These are phyloP conservation scores for Dalbergia oliveri DNA, from an alignment of 306 rosid genomes.

Conservation along the genomic window DNA sequence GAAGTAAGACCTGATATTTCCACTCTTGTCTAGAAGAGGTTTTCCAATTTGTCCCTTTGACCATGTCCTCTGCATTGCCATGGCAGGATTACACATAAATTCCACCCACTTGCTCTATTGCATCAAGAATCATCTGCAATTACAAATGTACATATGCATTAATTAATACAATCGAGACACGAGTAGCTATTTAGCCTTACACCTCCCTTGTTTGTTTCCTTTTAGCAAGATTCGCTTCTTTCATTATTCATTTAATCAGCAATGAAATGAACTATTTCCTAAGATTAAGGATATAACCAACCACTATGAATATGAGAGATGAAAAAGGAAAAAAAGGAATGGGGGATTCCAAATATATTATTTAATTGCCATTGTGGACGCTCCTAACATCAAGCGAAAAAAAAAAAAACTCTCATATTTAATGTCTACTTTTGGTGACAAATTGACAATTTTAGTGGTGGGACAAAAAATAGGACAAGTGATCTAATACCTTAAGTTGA, in stretches of 20 bases:
- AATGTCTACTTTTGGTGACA: background rate
- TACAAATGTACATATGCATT: background rate
- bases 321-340: no score
- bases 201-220: background rate
- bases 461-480: background rate
- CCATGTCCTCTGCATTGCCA: slow-evolving; percentile 99
- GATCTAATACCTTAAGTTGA: background rate
- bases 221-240: background rate
- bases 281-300: background rate
- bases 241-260: background rate
- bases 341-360: no score
- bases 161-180: background rate
- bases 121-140: slow-evolving; percentile 89
- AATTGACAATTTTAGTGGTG: background rate
- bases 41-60: slow-evolving; percentile 86
- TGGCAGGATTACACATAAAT: slow-evolving; percentile 98
- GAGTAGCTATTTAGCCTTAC: background rate
- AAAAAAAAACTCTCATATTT: background rate
- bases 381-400: background rate
- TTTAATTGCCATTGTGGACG: no score
- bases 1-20: slow-evolving; percentile 92
- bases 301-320: background rate
- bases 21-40: slow-evolving; percentile 77
- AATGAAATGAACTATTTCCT: background rate
- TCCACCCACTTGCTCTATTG: slow-evolving; percentile 93